Evolutionary conservation across 805 yeast genomes (phyloP).

Genomic region (Wickerhamiella parazyma): DNA sequence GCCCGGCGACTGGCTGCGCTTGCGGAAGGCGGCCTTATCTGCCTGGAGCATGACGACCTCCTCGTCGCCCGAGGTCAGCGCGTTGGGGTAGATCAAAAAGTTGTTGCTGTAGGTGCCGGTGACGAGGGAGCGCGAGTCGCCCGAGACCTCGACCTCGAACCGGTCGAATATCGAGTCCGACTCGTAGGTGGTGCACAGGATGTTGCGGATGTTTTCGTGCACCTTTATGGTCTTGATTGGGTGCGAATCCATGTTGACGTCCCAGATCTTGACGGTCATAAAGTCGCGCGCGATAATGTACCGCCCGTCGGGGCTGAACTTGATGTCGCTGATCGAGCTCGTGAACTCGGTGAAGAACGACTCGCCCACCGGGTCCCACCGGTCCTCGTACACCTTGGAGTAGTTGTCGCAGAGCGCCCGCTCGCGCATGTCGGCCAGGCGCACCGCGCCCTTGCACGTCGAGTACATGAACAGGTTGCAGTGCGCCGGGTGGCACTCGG

Average conservation of each 20-base stretch:
- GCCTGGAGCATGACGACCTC: constrained; percentile 81
- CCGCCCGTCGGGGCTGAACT: constrained; percentile 82
- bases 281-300: constrained; percentile 96
- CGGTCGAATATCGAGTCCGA: constrained; percentile 97
- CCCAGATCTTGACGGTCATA: constrained; percentile 97
- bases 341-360: constrained; percentile 97
- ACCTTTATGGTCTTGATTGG: constrained; percentile 91
- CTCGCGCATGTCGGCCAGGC: constrained; percentile 91
- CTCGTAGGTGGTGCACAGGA: constrained; percentile 93
- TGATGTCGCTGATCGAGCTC: constrained; percentile 82
- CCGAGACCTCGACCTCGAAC: constrained; percentile 90
- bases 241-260: constrained; percentile 87
- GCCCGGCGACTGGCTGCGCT: constrained; percentile 39
- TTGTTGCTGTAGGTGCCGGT: constrained; percentile 96
- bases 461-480: constrained; percentile 94
- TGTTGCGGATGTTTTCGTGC: constrained; percentile 86
- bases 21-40: constrained; percentile 92
- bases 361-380: constrained; percentile 81
- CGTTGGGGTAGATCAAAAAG: constrained; percentile 92
- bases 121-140: constrained; percentile 84
- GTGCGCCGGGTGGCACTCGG: constrained; percentile 86
- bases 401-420: constrained; percentile 88
- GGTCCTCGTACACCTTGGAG: constrained; percentile 73
- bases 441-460: constrained; percentile 88
- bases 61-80: constrained; percentile 30